Percentiles rank a stretch among this genome's conserved stretches.
Conservation (phyloP, 2,329 filamentous ascomycete genomes). For the Colletotrichum karsti region DNA sequence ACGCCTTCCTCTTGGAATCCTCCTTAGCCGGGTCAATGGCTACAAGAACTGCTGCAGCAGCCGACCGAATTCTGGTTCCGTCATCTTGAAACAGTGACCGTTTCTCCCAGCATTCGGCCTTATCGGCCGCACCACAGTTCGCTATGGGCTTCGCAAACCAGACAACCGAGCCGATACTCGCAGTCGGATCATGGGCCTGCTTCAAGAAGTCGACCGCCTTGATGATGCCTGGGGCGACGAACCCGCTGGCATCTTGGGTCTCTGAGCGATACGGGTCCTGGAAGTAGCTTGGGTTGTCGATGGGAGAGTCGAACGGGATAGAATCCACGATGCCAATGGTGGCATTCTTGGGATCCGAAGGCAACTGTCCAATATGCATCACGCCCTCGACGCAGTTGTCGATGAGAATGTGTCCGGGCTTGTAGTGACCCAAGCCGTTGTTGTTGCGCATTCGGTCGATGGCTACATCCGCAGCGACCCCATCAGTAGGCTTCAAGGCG, state of each 20-base stretch:
- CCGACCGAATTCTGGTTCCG: slow-evolving; percentile 55
- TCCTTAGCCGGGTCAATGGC: slow-evolving; percentile 56
- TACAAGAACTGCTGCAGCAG: slow-evolving; percentile 61
- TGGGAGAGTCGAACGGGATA: slow-evolving; percentile 50
- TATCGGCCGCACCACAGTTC: slow-evolving; percentile 19
- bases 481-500: slow-evolving; percentile 30
- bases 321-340: slow-evolving; percentile 50
- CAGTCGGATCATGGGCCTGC: slow-evolving; percentile 41
- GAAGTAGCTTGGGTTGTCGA: slow-evolving; percentile 69
- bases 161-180: slow-evolving; percentile 53
- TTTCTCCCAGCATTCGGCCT: slow-evolving; percentile 46
- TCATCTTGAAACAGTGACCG: slow-evolving; percentile 67
- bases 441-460: slow-evolving; percentile 57
- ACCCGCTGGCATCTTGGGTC: slow-evolving; percentile 59
- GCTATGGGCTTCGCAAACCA: slow-evolving; percentile 43
- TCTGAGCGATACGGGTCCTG: slow-evolving; percentile 56
- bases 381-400: slow-evolving; percentile 52
- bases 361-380: slow-evolving; percentile 50
- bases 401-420: slow-evolving; percentile 50
- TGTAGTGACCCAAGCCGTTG: slow-evolving; percentile 65
- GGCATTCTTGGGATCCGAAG: slow-evolving; percentile 30
- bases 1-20: slow-evolving; percentile 55
- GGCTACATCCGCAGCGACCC: slow-evolving; percentile 52
- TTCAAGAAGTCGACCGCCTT: slow-evolving; percentile 46
- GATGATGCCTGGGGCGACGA: slow-evolving; percentile 57